Base-by-base conservation (phyloP, 78 protist genomes). In the Pelomyxa schiedti region DNA sequence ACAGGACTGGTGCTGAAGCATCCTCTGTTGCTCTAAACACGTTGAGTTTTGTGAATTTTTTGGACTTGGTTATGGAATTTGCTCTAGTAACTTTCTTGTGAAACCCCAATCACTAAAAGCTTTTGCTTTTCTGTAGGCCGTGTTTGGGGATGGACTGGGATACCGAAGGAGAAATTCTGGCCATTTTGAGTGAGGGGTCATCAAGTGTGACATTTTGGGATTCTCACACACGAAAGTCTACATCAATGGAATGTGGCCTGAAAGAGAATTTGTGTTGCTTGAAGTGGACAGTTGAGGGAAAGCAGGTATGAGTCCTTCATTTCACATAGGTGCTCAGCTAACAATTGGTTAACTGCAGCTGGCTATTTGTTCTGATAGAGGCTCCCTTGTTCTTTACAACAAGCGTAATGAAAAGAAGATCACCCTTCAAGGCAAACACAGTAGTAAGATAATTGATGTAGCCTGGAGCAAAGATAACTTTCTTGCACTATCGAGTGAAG, bases 401-500 rank as follows among this genome's bases (percentile, higher is more conserved):
- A 29, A 39, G 6, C 37, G 67, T 40, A 82, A 86, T 4, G 30
- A 43, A 26, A 63, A 67, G 41, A 87, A 82, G 84, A 29, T 38
- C 67, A 52, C 86, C 37, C 8, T 80, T 2, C n/a, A 68, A 22
- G 90, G 90, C 39, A 80, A 69, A 40, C 8, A 9, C 42, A 87
- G 81, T 86, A 30, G 82, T 16, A 83, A 84, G 76, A 2, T 30
- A 35, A 88, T 90, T 76, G 40, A 52, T 36, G 92, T 83, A 32
- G 82, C 83, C 5, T 90, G 95, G 95, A 75, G 30, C 75, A 0
- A 4, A 4, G 39, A 38, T 22, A 47, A 47, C 29, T 4, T 32
- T 39, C 84, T 91, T 8, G 88, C 80, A 0, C 65, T 91, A 40
- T 86, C 38, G 1, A 37, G 85, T 7, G 91, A 86, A 36, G 86